Evolutionary conservation across 1,284 basidiomycete genomes (phyloP), one percentile per base, ranked within the genome.

Genomic region (Serendipita sp.): DNA sequence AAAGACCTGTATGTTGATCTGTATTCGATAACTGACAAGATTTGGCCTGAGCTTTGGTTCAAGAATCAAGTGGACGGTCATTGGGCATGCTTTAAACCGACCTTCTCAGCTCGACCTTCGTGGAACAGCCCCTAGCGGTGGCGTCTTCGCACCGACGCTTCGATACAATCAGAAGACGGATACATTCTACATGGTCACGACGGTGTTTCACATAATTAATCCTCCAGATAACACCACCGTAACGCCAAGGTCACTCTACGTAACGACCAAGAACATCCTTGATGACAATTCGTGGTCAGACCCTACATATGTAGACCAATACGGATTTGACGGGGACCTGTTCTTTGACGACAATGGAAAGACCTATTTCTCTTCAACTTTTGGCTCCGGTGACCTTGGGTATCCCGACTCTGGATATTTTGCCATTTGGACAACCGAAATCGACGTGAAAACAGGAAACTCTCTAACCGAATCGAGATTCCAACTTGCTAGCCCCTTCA

Each of bases 391-490:
- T 26, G 61, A 53, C 55, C 61, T 64, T 38, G 64, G 62, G 3
- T 41, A 64, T 47, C 66, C 61, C 38, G 44, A 65, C 38, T 65
- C 62, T 44, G 64, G 64, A 29, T 65, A 65, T 50, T 64, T 66
- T 30, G 63, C 64, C 3, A 65, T 66, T 22, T 66, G 63, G 42
- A 65, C 62, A n/a, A 64, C 60, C 1, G 64, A 66, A 60, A 65
- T 66, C 30, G 65, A 66, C 44, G 61, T 65, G 53, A 47, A 63
- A 30, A 66, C 65, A 15, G 65, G 65, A 47, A 55, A 66, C 44
- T 65, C 65, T 10, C 53, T 66, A 17, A 62, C 62, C 3, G 64
- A 65, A 30, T 61, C 64, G 35, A 45, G 62, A 26, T 62, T 58
- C 5, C 49, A 62, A 60, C 61, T 53, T 43, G 61, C 41, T 60